phyloP scores from a whole-genome alignment of 2,329 filamentous ascomycete species.

The Calonectria hongkongensis region DNA sequence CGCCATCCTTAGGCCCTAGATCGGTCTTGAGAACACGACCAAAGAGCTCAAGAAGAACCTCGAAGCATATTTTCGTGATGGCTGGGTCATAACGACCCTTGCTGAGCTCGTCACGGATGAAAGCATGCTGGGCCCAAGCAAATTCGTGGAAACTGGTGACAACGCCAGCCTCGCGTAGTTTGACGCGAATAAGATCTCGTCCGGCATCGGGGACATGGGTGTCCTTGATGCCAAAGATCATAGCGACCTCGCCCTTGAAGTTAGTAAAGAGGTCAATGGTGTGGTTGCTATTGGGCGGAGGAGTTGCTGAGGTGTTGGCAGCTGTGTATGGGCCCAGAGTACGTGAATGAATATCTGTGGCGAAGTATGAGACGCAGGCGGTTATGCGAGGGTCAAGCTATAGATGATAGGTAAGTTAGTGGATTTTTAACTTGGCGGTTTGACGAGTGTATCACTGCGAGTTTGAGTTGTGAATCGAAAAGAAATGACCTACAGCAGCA shows the following conservation, averaged over 20 bases:
- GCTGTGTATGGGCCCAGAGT: constrained; percentile 79
- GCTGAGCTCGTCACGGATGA: constrained; percentile 93
- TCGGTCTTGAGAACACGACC: constrained; percentile 85
- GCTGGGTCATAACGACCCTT: constrained; percentile 96
- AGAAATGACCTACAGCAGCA: constrained; percentile 66
- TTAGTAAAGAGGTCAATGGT: constrained; percentile 74
- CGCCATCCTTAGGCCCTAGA: constrained; percentile 80
- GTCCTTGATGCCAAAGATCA: constrained; percentile 95
- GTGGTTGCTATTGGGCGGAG: constrained; percentile 66
- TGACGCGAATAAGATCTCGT: constrained; percentile 87
- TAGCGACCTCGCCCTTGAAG: constrained; percentile 87
- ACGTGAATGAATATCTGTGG: constrained; percentile 89
- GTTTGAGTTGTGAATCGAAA: background rate
- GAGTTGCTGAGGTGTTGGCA: constrained; percentile 67
- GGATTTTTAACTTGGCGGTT: background rate
- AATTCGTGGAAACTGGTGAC: constrained; percentile 90
- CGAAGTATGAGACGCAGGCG: constrained; percentile 91
- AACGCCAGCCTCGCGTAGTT: constrained; percentile 84
- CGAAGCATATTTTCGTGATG: constrained; percentile 90
- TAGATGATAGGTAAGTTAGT: constrained; percentile 2
- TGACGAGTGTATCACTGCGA: constrained; percentile 16
- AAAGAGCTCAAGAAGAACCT: constrained; percentile 92
- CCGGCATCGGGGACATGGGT: constrained; percentile 91
- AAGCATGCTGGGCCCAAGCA: constrained; percentile 96
- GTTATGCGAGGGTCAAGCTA: constrained; percentile 84